These are phyloP conservation scores for Solanum pinnatisectum DNA, from an alignment of 257 asterid species.

Conservation along the genomic window DNA sequence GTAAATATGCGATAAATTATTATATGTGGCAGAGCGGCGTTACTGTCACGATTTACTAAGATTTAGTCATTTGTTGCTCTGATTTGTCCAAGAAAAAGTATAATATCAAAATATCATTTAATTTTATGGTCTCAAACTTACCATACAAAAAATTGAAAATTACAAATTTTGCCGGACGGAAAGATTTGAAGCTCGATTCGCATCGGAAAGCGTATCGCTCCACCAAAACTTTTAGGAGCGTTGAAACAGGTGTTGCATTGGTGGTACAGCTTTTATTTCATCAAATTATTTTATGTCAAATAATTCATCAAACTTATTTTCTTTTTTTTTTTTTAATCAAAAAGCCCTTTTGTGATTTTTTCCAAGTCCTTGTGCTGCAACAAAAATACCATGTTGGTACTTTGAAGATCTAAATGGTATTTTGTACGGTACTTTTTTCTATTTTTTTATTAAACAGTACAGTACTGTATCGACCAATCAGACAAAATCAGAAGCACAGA, in stretches of 20 bases:
- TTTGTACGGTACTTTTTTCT: conserved; percentile 2
- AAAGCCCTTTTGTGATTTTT: not conserved
- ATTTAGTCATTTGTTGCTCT: too few species aligned
- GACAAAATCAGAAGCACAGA: not conserved
- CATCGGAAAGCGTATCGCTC: too few species aligned
- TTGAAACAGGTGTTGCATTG: too few species aligned
- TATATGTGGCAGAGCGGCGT: not conserved
- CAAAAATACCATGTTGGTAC: conserved; percentile 5
- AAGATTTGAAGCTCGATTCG: too few species aligned
- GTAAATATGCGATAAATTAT: too few species aligned
- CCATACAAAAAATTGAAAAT: rapidly evolving
- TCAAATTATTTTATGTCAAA: not conserved
- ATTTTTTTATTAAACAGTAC: conserved; percentile 6
- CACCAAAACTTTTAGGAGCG: rapidly evolving
- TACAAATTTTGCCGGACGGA: too few species aligned
- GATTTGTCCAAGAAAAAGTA: not conserved
- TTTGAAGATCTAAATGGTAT: conserved; percentile 9
- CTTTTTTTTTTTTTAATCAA: not conserved
- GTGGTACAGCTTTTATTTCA: not conserved
- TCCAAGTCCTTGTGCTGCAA: not conserved
- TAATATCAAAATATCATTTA: too few species aligned
- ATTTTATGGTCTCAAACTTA: too few species aligned
- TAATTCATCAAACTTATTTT: not conserved
- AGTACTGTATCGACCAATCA: conserved; percentile 30
- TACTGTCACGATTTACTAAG: rapidly evolving